Conservation (phyloP, 257 asterid species). For the Przewalskia tangutica region DNA sequence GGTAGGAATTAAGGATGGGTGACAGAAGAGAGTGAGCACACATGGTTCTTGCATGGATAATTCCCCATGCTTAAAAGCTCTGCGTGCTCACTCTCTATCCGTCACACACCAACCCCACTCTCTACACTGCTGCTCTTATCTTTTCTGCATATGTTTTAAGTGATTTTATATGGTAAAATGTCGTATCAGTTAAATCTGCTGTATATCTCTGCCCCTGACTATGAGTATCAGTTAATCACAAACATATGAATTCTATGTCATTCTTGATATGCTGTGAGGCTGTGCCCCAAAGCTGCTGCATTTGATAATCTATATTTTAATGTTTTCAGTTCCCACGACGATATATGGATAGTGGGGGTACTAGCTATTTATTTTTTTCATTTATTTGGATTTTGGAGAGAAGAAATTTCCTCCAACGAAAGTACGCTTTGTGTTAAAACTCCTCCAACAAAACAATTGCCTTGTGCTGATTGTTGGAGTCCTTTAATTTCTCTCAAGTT, state of each 20-base stretch:
- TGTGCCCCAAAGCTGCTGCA: too few relatives aligned
- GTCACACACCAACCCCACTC: not conserved
- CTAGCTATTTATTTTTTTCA: too few relatives aligned
- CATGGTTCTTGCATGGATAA: not conserved
- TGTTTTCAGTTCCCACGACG: too few relatives aligned
- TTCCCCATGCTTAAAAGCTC: not conserved
- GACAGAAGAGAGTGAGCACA: slow-evolving; percentile 6
- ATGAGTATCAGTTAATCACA: not conserved
- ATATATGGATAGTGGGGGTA: too few relatives aligned
- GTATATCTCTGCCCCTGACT: not conserved
- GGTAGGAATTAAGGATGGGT: not conserved
- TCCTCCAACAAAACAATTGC: not conserved
- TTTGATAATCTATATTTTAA: too few relatives aligned
- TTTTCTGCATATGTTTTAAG: not conserved
- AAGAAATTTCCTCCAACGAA: too few relatives aligned
- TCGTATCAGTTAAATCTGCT: not conserved
- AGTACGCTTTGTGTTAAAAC: too few relatives aligned
- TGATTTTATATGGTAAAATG: not conserved
- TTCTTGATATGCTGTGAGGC: too few relatives aligned
- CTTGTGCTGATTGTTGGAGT: not conserved
- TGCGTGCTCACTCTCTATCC: not conserved
- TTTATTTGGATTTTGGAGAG: too few relatives aligned
- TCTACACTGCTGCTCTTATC: not conserved
- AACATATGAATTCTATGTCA: too few relatives aligned
- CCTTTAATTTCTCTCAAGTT: not conserved